Evolutionary conservation across 495 filamentous ascomycete genomes (phyloP).

Genomic region (Diplogelasinospora grovesii): DNA sequence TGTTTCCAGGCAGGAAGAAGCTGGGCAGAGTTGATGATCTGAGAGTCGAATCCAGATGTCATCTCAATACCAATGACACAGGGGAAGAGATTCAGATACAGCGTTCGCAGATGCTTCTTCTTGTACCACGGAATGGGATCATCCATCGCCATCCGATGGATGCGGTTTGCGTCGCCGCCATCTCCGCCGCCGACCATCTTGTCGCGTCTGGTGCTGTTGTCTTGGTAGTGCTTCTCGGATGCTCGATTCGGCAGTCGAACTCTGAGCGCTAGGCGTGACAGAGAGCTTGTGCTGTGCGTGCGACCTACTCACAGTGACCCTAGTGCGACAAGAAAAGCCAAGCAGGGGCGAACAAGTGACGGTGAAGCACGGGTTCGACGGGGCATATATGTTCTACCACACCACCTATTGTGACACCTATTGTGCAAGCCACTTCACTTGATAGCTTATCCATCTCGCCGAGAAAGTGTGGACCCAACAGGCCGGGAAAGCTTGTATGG

Average conservation of each 20-base stretch:
- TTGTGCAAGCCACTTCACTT: too few species aligned
- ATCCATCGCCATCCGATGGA: slow-evolving; percentile 49
- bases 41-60: slow-evolving; percentile 66
- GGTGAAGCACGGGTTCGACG: neutral
- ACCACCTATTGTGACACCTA: too few species aligned
- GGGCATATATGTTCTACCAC: neutral
- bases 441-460: neutral
- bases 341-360: too few species aligned
- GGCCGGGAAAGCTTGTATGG: too few species aligned
- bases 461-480: too few species aligned
- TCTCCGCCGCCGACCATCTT: slow-evolving; percentile 33
- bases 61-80: slow-evolving; percentile 64
- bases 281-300: too few species aligned
- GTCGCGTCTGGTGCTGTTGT: too few species aligned
- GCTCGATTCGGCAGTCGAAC: too few species aligned
- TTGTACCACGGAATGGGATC: slow-evolving; percentile 55
- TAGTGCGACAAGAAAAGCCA: too few species aligned
- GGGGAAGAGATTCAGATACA: slow-evolving; percentile 60
- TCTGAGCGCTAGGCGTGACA: too few species aligned
- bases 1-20: slow-evolving; percentile 50
- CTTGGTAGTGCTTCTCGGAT: neutral
- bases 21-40: slow-evolving; percentile 63
- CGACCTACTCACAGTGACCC: too few species aligned
- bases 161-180: slow-evolving; percentile 31
- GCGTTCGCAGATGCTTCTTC: slow-evolving; percentile 52